Conservation (phyloP, 257 asterid genomes). For the Echium plantagineum region DNA sequence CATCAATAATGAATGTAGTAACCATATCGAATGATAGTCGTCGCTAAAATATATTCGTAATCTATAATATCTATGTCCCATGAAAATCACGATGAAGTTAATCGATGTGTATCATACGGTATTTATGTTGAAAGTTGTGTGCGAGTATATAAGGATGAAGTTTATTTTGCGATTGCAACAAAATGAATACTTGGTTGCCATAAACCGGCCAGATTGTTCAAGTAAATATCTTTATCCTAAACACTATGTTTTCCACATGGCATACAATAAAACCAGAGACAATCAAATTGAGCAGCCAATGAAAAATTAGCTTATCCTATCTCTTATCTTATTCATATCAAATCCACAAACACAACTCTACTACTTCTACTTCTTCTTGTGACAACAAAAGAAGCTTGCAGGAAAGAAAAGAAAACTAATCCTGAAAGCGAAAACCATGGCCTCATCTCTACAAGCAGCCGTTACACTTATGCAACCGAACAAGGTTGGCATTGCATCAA, state of each 20-base stretch:
- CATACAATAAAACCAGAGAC: slow-evolving; percentile 18
- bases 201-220: slow-evolving; percentile 11
- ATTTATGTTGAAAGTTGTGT: too few species aligned
- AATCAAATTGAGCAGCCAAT: slow-evolving; percentile 33
- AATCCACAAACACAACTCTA: slow-evolving; percentile 35
- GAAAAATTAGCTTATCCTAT: slow-evolving; percentile 55
- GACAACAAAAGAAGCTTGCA: slow-evolving; percentile 1
- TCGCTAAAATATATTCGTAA: too few species aligned
- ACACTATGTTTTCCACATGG: slow-evolving; percentile 36
- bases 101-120: too few species aligned
- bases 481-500: slow-evolving; percentile 47
- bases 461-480: slow-evolving; percentile 86
- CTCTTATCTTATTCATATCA: slow-evolving; percentile 41
- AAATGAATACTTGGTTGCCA: slow-evolving; percentile 8
- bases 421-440: slow-evolving; percentile 36
- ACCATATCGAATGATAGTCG: too few species aligned
- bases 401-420: background rate
- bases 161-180: background rate
- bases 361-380: slow-evolving; percentile 9
- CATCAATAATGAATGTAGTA: too few species aligned
- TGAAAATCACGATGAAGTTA: too few species aligned
- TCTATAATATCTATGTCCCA: too few species aligned
- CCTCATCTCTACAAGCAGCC: slow-evolving; percentile 79
- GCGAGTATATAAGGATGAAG: too few species aligned
- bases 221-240: slow-evolving; percentile 25